Evolutionary conservation across 768 basidiomycete genomes (phyloP).

Genomic region (Hysterangium stoloniferum): DNA sequence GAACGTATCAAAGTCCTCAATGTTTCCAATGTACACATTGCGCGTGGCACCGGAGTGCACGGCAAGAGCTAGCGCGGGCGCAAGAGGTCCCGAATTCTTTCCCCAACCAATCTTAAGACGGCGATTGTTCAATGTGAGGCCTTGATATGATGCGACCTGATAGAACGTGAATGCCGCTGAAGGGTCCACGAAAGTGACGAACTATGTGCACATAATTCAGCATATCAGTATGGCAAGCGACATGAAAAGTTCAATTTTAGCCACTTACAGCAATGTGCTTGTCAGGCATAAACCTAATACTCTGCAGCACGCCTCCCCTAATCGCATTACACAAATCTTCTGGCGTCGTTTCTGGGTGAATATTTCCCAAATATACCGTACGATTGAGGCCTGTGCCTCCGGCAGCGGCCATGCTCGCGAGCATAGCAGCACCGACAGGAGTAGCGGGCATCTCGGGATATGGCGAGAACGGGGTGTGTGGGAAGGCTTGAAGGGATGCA

Average conservation of each 20-base stretch:
- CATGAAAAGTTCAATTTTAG: not conserved
- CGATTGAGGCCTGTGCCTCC: slow-evolving; percentile 54
- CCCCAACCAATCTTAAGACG: slow-evolving; percentile 98
- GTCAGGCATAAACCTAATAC: slow-evolving; percentile 91
- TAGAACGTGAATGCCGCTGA: slow-evolving; percentile 90
- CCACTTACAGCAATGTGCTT: slow-evolving; percentile 88
- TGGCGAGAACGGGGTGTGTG: slow-evolving; percentile 47
- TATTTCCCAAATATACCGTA: slow-evolving; percentile 93
- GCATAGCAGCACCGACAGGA: slow-evolving; percentile 16
- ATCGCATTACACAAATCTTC: slow-evolving; percentile 97
- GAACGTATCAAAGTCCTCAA: slow-evolving; percentile 93
- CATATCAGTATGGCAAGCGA: no score
- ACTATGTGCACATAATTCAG: slow-evolving; percentile 37
- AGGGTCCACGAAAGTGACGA: slow-evolving; percentile 94
- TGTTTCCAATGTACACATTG: slow-evolving; percentile 93
- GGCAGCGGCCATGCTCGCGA: slow-evolving; percentile 18
- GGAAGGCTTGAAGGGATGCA: slow-evolving; percentile 25
- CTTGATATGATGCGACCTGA: slow-evolving; percentile 85
- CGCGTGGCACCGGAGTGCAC: slow-evolving; percentile 91
- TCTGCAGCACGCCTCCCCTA: slow-evolving; percentile 93
- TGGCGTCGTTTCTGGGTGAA: slow-evolving; percentile 90
- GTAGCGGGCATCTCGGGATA: slow-evolving; percentile 20
- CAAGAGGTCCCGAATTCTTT: slow-evolving; percentile 85
- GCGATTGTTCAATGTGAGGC: slow-evolving; percentile 86
- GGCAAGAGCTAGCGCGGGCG: slow-evolving; percentile 76